Base-by-base conservation (phyloP, 2,329 filamentous ascomycete genomes). In the Drechslerella coelobrocha region DNA sequence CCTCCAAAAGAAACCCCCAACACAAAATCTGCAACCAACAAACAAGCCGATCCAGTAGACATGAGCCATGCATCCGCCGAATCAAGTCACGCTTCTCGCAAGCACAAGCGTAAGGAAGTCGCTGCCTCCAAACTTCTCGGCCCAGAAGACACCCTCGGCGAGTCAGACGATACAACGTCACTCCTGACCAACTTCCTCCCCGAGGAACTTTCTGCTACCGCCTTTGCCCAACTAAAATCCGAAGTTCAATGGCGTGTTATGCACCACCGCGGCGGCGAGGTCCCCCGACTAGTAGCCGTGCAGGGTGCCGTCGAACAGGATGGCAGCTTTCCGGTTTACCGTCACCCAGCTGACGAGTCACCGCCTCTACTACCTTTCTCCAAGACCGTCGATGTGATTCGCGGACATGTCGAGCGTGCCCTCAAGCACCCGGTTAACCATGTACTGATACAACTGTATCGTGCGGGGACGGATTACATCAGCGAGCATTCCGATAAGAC, bases 401-500 rank as follows among this genome's bases (percentile, higher is more conserved):
- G 88, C 68, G 78, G 80, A 12, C 83, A 84, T 60, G 88, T 91
- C 0, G 91, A 96, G 78, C 82, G 84, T 61, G 81, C 85, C 14
- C 83, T 96, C 0, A 89, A 90, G 0, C 94, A 97, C 76, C 81
- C 85, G 0, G 80, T 99, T 43, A 99, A 99, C 76, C 94, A 99
- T 77, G 92, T 88, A 0, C 81, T 99, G 51, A 95, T 99, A 48
- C 94, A 99, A 77, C 85, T 92, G 65, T 99, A 99, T 77, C 90
- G 94, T n/a, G 84, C 85, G 74, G 91, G 93, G 1, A 86, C 86
- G 51, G 94, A 99, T 79, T 91, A 91, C 77, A 99, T 99, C 72
- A 94, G 91, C 0, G 94, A 99, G 77, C 94, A 99, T 77, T 95
- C 91, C 39, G 94, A 99, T 78, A 99, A 99, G 80, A 96, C 93